Percentiles rank a stretch among this genome's conserved stretches.
phyloP scores from a whole-genome alignment of 2,329 filamentous ascomycete genomes.

The Alternaria angustiovoidea region DNA sequence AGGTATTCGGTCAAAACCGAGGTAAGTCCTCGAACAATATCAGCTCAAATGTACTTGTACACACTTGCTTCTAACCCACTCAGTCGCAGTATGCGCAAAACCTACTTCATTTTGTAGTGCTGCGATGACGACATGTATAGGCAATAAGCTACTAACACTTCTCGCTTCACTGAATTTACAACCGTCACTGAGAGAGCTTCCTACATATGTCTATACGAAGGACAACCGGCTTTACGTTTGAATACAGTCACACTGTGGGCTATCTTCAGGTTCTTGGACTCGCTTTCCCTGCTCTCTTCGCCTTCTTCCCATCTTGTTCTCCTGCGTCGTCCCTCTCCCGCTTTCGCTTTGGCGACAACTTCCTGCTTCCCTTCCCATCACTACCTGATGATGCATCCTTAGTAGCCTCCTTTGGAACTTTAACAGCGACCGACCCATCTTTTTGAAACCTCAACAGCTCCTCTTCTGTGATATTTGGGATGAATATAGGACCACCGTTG shows the following conservation, averaged over 20 bases:
- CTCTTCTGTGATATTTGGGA: slow-evolving; percentile 15
- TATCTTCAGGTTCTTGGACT: background rate
- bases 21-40: background rate
- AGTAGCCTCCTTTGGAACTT: slow-evolving; percentile 1
- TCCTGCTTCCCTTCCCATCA: background rate
- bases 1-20: background rate
- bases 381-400: background rate
- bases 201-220: background rate
- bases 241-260: background rate
- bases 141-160: background rate
- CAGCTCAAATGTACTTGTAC: background rate
- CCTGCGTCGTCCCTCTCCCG: background rate
- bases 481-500: slow-evolving; percentile 5
- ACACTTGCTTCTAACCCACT: background rate
- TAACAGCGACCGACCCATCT: slow-evolving; percentile 4
- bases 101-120: background rate
- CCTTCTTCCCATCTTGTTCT: background rate
- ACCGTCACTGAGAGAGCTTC: background rate
- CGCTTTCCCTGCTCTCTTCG: background rate
- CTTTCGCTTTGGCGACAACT: background rate
- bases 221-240: background rate
- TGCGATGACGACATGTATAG: background rate
- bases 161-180: background rate
- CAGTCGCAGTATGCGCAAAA: background rate
- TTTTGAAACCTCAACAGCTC: slow-evolving; percentile 15